These are phyloP conservation scores for Gamarada debralockiae DNA, from an alignment of 495 filamentous ascomycete species.

Conservation along the genomic window DNA sequence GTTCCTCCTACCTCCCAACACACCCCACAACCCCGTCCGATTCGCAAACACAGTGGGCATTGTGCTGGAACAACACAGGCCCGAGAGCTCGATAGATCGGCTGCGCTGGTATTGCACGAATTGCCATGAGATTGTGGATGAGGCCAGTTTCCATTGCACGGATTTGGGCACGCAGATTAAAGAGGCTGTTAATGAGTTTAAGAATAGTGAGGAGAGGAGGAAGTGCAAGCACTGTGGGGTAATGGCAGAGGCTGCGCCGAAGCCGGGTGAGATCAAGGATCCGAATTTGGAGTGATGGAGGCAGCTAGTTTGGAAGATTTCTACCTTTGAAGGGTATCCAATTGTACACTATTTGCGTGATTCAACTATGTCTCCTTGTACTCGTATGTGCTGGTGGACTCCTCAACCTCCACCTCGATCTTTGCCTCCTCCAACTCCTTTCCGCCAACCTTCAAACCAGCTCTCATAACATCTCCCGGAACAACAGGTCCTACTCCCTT, in stretches of 20 bases:
- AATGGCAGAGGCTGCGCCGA: slow-evolving; percentile 55
- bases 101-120: slow-evolving; percentile 87
- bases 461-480: slow-evolving; percentile 84
- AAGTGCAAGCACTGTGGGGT: slow-evolving; percentile 76
- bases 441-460: slow-evolving; percentile 75
- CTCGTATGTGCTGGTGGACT: slow-evolving; percentile 51
- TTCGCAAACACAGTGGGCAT: slow-evolving; percentile 70
- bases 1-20: slow-evolving; percentile 88
- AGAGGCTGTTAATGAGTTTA: slow-evolving; percentile 82
- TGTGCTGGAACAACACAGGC: slow-evolving; percentile 85
- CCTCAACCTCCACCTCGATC: slow-evolving; percentile 80
- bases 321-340: slow-evolving; percentile 7
- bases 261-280: slow-evolving; percentile 44
- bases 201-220: slow-evolving; percentile 63
- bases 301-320: background rate
- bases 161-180: slow-evolving; percentile 98
- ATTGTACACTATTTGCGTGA: slow-evolving; percentile 16
- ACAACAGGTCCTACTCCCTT: slow-evolving; percentile 90
- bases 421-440: slow-evolving; percentile 81
- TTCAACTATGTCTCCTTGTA: slow-evolving; percentile 57
- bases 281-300: slow-evolving; percentile 41
- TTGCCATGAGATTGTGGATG: slow-evolving; percentile 74
- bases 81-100: slow-evolving; percentile 62
- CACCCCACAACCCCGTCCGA: slow-evolving; percentile 74
- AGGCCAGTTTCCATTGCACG: slow-evolving; percentile 82